These are phyloP conservation scores for Eutrema heterophyllum DNA, from an alignment of 345 rosid species.

Conservation along the genomic window DNA sequence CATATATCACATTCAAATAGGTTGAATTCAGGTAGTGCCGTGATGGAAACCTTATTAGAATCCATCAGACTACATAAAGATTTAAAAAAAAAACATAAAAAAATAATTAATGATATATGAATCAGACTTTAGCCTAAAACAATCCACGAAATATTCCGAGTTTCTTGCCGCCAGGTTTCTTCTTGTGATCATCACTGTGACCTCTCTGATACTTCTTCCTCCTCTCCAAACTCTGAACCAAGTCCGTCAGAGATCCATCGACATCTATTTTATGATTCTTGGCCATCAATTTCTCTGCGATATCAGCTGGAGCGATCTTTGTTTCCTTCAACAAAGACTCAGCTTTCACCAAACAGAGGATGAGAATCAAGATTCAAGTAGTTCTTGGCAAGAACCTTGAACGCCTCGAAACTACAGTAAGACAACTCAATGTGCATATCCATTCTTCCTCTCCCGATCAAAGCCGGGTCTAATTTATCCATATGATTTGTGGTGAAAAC, in stretches of 20 bases:
- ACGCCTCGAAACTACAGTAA: constrained; percentile 40
- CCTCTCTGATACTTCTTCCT: constrained; percentile 3
- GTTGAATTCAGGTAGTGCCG: neutral
- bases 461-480: constrained; percentile 37
- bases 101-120: too few species aligned
- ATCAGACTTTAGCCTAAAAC: too few species aligned
- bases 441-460: constrained; percentile 42
- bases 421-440: constrained; percentile 37
- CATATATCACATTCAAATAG: neutral
- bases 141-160: neutral
- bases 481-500: constrained; percentile 36
- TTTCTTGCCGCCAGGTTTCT: neutral
- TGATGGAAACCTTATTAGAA: neutral
- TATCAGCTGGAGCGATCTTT: constrained; percentile 38
- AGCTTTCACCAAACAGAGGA: constrained; percentile 19
- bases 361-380: constrained; percentile 34
- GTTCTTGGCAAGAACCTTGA: constrained; percentile 35
- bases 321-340: constrained; percentile 23
- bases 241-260: constrained; percentile 21
- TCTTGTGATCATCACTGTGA: neutral
- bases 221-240: constrained; percentile 30
- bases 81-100: too few species aligned
- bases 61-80: neutral
- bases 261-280: constrained; percentile 21
- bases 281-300: constrained; percentile 38